Base-by-base conservation (phyloP, 768 basidiomycete species). In the Serendipita vermifera region DNA sequence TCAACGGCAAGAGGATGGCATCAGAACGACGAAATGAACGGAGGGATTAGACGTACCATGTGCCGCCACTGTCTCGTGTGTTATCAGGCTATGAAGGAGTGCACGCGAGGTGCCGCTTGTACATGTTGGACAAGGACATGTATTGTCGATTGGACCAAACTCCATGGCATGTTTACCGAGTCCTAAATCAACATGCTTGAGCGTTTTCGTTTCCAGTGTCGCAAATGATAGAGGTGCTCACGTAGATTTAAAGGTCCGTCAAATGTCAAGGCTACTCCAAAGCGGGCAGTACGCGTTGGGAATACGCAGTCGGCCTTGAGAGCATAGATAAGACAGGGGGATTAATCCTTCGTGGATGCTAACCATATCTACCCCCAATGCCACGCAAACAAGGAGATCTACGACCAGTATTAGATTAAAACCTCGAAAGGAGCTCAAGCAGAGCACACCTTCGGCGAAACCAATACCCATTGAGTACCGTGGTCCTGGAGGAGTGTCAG, bases 281-380 rank as follows among this genome's bases (percentile, higher is more conserved):
- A 93, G 27, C 90, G 78, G 33, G 90, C 91, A 0, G 91, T 93
- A 58, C 91, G 78, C 1, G 90, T 94, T 31, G 90, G 91, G 63
- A 91, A 93, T 9, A 94, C 90, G 60, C 90, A 94, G 65, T 94
- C 90, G 0, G 89, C 89, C 87, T 88, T 58, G 7, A 55, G 17
- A 55, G 24, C 20, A 48, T 7, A 55, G 38, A 36, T 56, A 43
- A 31, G 33, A 7, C 6, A 29, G 38, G 3, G n/a, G n/a, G n/a
- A n/a, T n/a, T n/a, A n/a, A n/a, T n/a, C n/a, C n/a, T n/a, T n/a
- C n/a, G n/a, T n/a, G n/a, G n/a, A n/a, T n/a, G n/a, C n/a, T n/a
- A n/a, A 86, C 89, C 88, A 94, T 93, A 64, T 94, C 90, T 29
- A 93, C 77, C 13, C 90, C 90, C n/a, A 94, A 72, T 3, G 90